A percentile compares a stretch with the other conserved stretches of the same genome.
Evolutionary conservation across 2,329 filamentous ascomycete species (phyloP).

Genomic region (Diaporthe sp.): DNA sequence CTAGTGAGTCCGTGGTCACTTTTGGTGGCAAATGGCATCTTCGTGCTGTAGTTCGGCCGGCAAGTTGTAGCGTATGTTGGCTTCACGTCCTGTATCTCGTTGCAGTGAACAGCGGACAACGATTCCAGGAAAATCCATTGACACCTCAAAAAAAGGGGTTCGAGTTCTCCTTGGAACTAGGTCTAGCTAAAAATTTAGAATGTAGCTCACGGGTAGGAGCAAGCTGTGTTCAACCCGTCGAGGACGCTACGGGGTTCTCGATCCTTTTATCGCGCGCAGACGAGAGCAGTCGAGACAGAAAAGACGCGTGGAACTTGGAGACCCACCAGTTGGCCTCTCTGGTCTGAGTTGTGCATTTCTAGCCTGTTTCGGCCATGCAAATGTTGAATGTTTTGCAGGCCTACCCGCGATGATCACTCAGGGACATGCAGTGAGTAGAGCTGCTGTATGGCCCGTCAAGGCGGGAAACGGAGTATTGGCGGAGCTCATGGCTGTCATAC

Average conservation of each 20-base stretch:
- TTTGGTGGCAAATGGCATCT: not conserved
- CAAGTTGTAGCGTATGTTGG: not conserved
- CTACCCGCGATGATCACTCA: conserved; percentile 20
- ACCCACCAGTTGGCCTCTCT: conserved; percentile 19
- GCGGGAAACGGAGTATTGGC: conserved; percentile 15
- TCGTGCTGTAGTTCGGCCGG: not conserved
- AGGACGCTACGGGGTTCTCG: not conserved
- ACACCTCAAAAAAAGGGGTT: not conserved
- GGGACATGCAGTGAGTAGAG: conserved; percentile 6
- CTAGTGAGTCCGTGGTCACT: not conserved
- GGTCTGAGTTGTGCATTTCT: conserved; percentile 18
- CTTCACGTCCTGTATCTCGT: not conserved
- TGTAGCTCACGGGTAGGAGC: not conserved
- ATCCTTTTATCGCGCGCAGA: not conserved
- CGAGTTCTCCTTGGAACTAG: not conserved
- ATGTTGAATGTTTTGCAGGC: conserved; percentile 22
- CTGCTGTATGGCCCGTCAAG: conserved; percentile 24
- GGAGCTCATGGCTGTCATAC: conserved; percentile 27
- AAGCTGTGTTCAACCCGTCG: not conserved
- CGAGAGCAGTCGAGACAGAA: not conserved
- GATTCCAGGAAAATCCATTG: not conserved
- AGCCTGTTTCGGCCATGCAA: conserved; percentile 14
- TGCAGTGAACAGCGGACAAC: not conserved
- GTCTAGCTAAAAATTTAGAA: not conserved
- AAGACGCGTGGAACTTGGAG: not conserved